These are phyloP conservation scores for Pyricularia pennisetigena DNA, from an alignment of 2,329 filamentous ascomycete genomes.

Conservation along the genomic window DNA sequence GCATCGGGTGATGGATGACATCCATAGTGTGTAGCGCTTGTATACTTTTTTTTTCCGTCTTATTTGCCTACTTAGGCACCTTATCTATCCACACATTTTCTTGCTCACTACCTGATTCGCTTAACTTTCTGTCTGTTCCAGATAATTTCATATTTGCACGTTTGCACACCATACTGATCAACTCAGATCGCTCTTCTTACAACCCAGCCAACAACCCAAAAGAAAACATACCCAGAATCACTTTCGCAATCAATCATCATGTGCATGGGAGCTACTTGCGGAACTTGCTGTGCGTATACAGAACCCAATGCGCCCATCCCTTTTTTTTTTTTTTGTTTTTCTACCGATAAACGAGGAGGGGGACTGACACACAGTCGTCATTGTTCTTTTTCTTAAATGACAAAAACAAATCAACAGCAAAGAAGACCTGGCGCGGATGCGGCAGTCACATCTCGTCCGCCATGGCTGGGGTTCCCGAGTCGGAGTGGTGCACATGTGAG, in stretches of 20 bases:
- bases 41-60: no score
- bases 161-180: neutral
- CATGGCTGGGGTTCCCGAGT: slow-evolving; percentile 31
- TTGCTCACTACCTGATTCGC: no score
- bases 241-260: slow-evolving; percentile 16
- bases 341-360: neutral
- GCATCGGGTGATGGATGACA: neutral
- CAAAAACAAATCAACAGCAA: slow-evolving; percentile 22
- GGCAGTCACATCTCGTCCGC: slow-evolving; percentile 34
- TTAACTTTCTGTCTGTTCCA: neutral
- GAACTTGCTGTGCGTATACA: slow-evolving; percentile 28
- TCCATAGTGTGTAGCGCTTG: neutral
- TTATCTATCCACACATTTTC: neutral
- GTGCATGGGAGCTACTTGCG: slow-evolving; percentile 30
- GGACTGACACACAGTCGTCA: neutral
- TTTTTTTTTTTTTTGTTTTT: neutral
- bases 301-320: neutral
- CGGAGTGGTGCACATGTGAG: slow-evolving; percentile 37
- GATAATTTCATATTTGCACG: neutral
- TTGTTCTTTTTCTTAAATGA: neutral
- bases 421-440: slow-evolving; percentile 39
- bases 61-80: no score
- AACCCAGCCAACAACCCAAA: no score
- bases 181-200: neutral
- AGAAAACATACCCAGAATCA: neutral